Base-by-base conservation (phyloP, 1,284 basidiomycete genomes). In the Ceratorhiza oryzae-sativae region DNA sequence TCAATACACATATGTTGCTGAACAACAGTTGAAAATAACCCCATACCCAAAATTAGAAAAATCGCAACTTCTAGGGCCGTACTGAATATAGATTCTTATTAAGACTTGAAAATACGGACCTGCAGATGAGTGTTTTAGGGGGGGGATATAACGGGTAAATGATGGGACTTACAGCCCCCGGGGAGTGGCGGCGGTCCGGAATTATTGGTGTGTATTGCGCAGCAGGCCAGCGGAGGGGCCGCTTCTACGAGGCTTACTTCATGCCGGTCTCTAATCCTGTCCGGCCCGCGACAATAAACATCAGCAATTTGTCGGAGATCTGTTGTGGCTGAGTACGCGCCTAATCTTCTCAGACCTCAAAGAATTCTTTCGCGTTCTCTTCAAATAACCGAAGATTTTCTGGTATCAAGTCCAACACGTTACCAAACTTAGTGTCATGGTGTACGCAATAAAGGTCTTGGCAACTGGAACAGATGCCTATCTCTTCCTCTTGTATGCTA, bases 381-480 rank as follows among this genome's bases (percentile, higher is more conserved):
- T 72, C 46, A 13, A 72, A 20, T 45, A 25, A n/a, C 51, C 67
- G 71, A 23, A 72, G 13, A 23, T 20, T n/a, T 12, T 34, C 39
- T 10, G 71, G 62, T 10, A 72, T 61, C 36, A 72, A 8, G 36
- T 72, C 71, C 3, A 67, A 10, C 34, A 55, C 48, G 23, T 67
- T 27, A 61, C 71, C 23, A 72, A 51, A 20, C 71, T 61, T n/a
- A 72, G 34, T 4, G 71, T 72, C n/a, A 49, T 30, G 13, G 51
- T 32, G 25, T 65, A 72, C 6, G 53, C 36, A n/a, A 32, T 30
- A 25, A 55, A 53, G 3, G 61, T 48, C 30, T 67, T 46, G 36
- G 71, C 62, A 15, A 65, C 71, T 10, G 71, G 71, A 23, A 72
- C 39, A 8, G 67, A 30, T 23, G 56, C 34, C 23, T 72, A 61